These are phyloP conservation scores for Cercospora citrullina DNA, from an alignment of 2,329 filamentous ascomycete genomes.

Conservation along the genomic window DNA sequence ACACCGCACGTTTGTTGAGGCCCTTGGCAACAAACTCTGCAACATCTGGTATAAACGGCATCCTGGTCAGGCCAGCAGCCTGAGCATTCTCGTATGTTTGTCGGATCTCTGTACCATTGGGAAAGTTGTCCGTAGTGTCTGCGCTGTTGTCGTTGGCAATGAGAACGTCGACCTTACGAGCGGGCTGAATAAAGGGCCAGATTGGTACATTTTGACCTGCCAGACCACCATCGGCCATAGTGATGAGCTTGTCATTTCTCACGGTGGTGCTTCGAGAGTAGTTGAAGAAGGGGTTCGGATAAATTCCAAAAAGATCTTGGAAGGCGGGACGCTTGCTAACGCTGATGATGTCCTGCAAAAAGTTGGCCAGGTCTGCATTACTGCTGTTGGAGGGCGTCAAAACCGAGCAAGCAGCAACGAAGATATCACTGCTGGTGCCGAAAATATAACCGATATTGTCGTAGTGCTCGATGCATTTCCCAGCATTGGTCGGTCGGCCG, in stretches of 20 bases:
- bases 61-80: slow-evolving; percentile 54
- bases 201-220: slow-evolving; percentile 55
- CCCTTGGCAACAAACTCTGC: slow-evolving; percentile 59
- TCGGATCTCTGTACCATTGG: slow-evolving; percentile 60
- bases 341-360: slow-evolving; percentile 32
- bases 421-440: slow-evolving; percentile 48
- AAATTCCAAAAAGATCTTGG: slow-evolving; percentile 51
- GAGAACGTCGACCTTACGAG: slow-evolving; percentile 61
- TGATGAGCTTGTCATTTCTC: slow-evolving; percentile 42
- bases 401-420: slow-evolving; percentile 38
- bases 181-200: slow-evolving; percentile 53
- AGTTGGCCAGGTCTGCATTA: slow-evolving; percentile 26
- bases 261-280: slow-evolving; percentile 49
- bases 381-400: slow-evolving; percentile 13
- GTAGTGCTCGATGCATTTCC: slow-evolving; percentile 51
- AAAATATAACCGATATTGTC: slow-evolving; percentile 53
- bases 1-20: slow-evolving; percentile 60
- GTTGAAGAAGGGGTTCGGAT: slow-evolving; percentile 62
- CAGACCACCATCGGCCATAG: slow-evolving; percentile 54
- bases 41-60: slow-evolving; percentile 59
- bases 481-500: slow-evolving; percentile 43
- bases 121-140: slow-evolving; percentile 60
- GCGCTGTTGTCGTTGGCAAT: slow-evolving; percentile 65
- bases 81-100: slow-evolving; percentile 59
- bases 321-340: slow-evolving; percentile 35